A percentile compares a stretch with the other conserved stretches of the same genome.
Evolutionary conservation across 441 rosid genomes (phyloP).

Genomic region (Arabidopsis lyrata): DNA sequence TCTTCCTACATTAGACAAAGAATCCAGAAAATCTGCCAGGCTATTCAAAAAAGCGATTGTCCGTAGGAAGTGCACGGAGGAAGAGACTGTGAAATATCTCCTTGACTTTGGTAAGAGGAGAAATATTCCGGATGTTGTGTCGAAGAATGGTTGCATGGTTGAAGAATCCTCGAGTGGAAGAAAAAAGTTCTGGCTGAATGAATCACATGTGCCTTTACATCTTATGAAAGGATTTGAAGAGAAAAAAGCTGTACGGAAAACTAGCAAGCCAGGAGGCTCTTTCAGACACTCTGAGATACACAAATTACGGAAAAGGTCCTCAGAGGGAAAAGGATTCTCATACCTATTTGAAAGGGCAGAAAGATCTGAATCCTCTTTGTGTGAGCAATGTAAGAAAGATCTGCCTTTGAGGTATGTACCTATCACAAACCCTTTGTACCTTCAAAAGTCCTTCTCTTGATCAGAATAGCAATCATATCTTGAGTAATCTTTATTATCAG

Average conservation of each 20-base stretch:
- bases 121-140: conserved; percentile 77
- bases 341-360: conserved; percentile 87
- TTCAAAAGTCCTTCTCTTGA: conserved; percentile 27
- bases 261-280: conserved; percentile 53
- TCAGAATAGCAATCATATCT: conserved; percentile 17
- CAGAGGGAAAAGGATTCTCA: conserved; percentile 64
- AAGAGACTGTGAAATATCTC: conserved; percentile 73
- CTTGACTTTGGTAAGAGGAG: conserved; percentile 98
- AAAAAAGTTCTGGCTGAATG: conserved; percentile 89
- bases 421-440: conserved; percentile 24
- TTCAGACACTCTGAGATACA: conserved; percentile 52
- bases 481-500: conserved; percentile 19
- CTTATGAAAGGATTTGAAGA: conserved; percentile 93
- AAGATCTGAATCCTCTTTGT: conserved; percentile 66
- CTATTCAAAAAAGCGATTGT: conserved; percentile 84
- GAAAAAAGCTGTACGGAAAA: conserved; percentile 76
- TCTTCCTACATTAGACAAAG: conserved; percentile 69
- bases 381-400: conserved; percentile 85
- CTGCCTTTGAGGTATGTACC: conserved; percentile 71
- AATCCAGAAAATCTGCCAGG: conserved; percentile 76
- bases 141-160: conserved; percentile 67
- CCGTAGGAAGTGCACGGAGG: conserved; percentile 77
- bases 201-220: conserved; percentile 86
- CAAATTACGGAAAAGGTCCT: conserved; percentile 49
- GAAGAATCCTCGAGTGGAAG: conserved; percentile 92